Conservation (phyloP, 2,329 filamentous ascomycete species). For the Trichophaea hybrida region DNA sequence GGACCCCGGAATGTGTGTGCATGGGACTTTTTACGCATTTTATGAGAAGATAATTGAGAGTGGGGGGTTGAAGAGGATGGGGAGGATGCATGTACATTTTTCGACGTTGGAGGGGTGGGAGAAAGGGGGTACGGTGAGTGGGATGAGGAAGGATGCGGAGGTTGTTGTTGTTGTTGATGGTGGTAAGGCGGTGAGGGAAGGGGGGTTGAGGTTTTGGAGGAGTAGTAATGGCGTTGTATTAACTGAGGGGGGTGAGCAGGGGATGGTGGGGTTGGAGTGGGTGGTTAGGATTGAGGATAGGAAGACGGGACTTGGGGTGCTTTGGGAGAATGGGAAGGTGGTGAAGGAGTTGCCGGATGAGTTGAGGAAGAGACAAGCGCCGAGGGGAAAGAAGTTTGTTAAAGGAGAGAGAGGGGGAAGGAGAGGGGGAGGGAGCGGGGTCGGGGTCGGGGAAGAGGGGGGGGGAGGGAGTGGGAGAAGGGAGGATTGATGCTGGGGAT, state of each 20-base stretch:
- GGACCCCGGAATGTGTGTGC: conserved; percentile 51
- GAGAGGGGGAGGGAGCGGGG: conserved; percentile 30
- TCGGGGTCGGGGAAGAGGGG: conserved; percentile 3
- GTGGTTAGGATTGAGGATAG: conserved; percentile 54
- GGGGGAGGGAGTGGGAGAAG: neutral
- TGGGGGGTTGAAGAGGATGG: conserved; percentile 70
- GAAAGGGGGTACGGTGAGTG: conserved; percentile 40
- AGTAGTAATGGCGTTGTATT: conserved; percentile 67
- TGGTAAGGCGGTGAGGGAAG: conserved; percentile 46
- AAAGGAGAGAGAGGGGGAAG: conserved; percentile 27
- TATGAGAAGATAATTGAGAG: conserved; percentile 61
- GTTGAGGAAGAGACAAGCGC: conserved; percentile 36
- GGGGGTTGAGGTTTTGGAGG: conserved; percentile 55
- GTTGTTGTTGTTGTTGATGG: conserved; percentile 67
- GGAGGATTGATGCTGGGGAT: neutral
- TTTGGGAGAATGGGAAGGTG: conserved; percentile 58
- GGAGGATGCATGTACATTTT: conserved; percentile 79
- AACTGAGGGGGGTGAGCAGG: conserved; percentile 43
- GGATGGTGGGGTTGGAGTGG: conserved; percentile 49
- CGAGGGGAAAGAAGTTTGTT: conserved; percentile 31
- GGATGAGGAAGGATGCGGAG: conserved; percentile 66
- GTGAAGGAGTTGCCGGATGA: conserved; percentile 50
- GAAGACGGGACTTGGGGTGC: conserved; percentile 43
- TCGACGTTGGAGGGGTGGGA: conserved; percentile 41
- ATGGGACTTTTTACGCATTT: conserved; percentile 75